Evolutionary conservation across 805 yeast species (phyloP).

Genomic region (Ascoidea asiatica): DNA sequence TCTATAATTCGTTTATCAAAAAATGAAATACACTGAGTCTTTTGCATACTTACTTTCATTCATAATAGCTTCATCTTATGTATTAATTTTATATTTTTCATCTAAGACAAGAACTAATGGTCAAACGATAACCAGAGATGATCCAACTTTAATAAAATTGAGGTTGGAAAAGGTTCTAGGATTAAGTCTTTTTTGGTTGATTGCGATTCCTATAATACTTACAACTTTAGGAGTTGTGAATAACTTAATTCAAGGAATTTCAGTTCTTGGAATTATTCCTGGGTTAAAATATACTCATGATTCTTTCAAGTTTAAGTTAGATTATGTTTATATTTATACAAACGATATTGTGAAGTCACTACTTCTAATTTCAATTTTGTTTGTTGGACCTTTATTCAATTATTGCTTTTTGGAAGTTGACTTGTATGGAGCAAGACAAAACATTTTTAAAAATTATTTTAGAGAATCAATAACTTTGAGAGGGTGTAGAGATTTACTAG

Average conservation of each 20-base stretch:
- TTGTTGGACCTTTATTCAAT: constrained; percentile 34
- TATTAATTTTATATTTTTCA: constrained; percentile 23
- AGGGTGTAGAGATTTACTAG: constrained; percentile 41
- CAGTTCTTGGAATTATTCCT: constrained; percentile 23
- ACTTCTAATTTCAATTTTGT: constrained; percentile 25
- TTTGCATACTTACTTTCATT: constrained; percentile 13
- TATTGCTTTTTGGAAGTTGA: constrained; percentile 16
- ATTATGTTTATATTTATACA: constrained; percentile 6
- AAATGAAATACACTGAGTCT: neutral
- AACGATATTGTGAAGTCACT: constrained; percentile 13
- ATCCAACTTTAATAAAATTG: constrained; percentile 25
- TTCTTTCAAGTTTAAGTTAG: neutral
- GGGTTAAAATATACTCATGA: constrained; percentile 15
- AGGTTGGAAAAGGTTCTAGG: constrained; percentile 25
- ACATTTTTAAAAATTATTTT: constrained; percentile 1
- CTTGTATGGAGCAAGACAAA: constrained; percentile 2
- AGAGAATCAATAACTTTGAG: constrained; percentile 16
- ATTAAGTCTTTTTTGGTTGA: constrained; percentile 7
- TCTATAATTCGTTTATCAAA: too few relatives aligned
- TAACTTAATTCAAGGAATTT: constrained; percentile 5
- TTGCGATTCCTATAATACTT: neutral
- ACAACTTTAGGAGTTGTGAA: constrained; percentile 2
- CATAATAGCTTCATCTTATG: constrained; percentile 31
- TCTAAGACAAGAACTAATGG: constrained; percentile 10
- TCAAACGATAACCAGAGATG: constrained; percentile 25